phyloP scores from a whole-genome alignment of 75 land plant genomes.

The Selaginella moellendorffii region DNA sequence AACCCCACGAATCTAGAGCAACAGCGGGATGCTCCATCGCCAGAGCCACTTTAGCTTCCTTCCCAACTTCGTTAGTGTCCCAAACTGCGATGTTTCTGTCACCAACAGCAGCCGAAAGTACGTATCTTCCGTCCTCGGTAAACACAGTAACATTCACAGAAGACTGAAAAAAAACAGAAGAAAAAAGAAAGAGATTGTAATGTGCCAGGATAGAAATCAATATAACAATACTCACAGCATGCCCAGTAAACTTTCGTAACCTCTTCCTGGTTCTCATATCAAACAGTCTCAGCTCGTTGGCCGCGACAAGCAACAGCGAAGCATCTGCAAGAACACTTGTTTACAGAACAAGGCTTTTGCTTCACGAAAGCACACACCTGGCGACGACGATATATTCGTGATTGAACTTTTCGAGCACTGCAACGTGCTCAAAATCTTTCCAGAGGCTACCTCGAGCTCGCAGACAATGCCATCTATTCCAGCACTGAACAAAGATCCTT shows the following conservation, averaged over 20 bases:
- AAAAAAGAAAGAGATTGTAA: not conserved
- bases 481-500: slow-evolving; percentile 40
- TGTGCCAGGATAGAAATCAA: not conserved
- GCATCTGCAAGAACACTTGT: slow-evolving; percentile 45
- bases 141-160: slow-evolving; percentile 44
- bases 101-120: slow-evolving; percentile 65
- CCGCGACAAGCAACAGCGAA: slow-evolving; percentile 43
- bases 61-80: slow-evolving; percentile 38
- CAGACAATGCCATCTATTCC: slow-evolving; percentile 78
- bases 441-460: slow-evolving; percentile 32
- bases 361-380: slow-evolving; percentile 18
- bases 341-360: not conserved
- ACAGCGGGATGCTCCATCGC: slow-evolving; percentile 88
- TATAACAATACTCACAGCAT: slow-evolving; percentile 50
- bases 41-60: slow-evolving; percentile 40
- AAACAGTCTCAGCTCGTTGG: slow-evolving; percentile 50
- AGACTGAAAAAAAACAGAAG: slow-evolving; percentile 27
- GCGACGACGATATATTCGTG: slow-evolving; percentile 32
- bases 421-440: slow-evolving; percentile 29
- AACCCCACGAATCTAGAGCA: slow-evolving; percentile 40
- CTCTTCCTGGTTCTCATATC: slow-evolving; percentile 45
- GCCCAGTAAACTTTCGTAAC: slow-evolving; percentile 79
- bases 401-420: slow-evolving; percentile 33
- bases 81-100: slow-evolving; percentile 72
- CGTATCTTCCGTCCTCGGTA: slow-evolving; percentile 45